These are phyloP conservation scores for Pseudogymnoascus sp. DNA, from an alignment of 2,329 filamentous ascomycete species.

Conservation along the genomic window DNA sequence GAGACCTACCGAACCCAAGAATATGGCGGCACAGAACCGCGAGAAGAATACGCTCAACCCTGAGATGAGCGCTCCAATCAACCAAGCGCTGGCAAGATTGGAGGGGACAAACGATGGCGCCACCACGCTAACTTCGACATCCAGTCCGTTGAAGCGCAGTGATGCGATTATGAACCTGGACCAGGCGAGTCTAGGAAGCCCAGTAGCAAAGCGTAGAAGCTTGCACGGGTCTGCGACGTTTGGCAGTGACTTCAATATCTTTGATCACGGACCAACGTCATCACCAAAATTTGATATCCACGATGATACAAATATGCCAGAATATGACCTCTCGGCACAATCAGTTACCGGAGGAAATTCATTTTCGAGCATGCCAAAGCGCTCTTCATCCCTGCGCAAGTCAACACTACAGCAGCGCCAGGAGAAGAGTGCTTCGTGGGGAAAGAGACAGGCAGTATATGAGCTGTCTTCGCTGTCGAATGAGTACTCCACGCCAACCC, in stretches of 20 bases:
- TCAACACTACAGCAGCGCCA: conserved; percentile 84
- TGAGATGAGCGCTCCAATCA: conserved; percentile 48
- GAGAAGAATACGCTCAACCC: conserved; percentile 43
- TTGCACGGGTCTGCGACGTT: conserved; percentile 66
- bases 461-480: conserved; percentile 42
- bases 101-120: conserved; percentile 32
- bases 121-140: conserved; percentile 47
- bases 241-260: conserved; percentile 62
- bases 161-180: conserved; percentile 87
- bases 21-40: conserved; percentile 42
- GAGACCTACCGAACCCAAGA: conserved; percentile 38
- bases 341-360: conserved; percentile 27
- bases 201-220: conserved; percentile 85
- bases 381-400: conserved; percentile 71
- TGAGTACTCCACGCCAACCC: conserved; percentile 43
- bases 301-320: conserved; percentile 39
- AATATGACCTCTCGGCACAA: conserved; percentile 47
- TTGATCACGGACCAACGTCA: conserved; percentile 51
- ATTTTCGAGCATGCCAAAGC: conserved; percentile 51
- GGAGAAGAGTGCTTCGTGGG: conserved; percentile 54
- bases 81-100: conserved; percentile 44
- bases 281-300: conserved; percentile 44
- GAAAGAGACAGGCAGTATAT: conserved; percentile 50
- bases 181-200: conserved; percentile 69
- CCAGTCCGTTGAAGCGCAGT: conserved; percentile 84